These are phyloP conservation scores for Trichoderma cornu-damae DNA, from an alignment of 2,329 filamentous ascomycete species.

Conservation along the genomic window DNA sequence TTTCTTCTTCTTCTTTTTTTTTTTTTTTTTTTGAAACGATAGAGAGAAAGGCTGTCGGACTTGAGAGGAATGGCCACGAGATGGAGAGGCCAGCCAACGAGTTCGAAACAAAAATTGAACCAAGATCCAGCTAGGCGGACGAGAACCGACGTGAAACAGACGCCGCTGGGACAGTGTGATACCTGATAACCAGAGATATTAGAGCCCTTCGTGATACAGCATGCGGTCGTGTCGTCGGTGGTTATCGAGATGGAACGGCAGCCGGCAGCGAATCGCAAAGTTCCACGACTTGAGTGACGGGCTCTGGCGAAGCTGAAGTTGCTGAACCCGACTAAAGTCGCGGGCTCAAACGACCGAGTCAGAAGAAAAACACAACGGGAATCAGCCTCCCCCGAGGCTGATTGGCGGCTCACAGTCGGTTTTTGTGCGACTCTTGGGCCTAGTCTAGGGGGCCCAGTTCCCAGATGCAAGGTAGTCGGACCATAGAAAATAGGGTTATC, in stretches of 20 bases:
- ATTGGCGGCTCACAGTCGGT: conserved; percentile 41
- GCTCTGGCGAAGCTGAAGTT: conserved; percentile 23
- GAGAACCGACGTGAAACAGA: conserved; percentile 44
- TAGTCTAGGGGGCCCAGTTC: conserved; percentile 33
- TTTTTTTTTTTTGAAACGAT: no score
- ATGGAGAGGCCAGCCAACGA: conserved; percentile 5
- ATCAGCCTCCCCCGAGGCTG: conserved; percentile 30
- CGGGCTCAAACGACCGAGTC: conserved; percentile 25
- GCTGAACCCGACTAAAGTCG: conserved; percentile 18
- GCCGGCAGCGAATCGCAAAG: conserved; percentile 39
- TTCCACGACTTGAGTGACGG: conserved; percentile 31
- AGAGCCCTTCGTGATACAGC: conserved; percentile 45
- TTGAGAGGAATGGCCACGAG: neutral
- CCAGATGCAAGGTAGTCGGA: conserved; percentile 42
- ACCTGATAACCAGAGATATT: conserved; percentile 43
- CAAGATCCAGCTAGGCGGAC: conserved; percentile 9
- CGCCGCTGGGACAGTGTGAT: conserved; percentile 44
- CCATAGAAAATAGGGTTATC: conserved; percentile 35
- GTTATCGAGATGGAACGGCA: conserved; percentile 42
- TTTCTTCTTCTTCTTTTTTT: no score
- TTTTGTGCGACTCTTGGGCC: conserved; percentile 47
- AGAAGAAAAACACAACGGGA: conserved; percentile 25
- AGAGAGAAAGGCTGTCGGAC: neutral
- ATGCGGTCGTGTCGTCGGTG: conserved; percentile 45
- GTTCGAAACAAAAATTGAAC: conserved; percentile 8